Evolutionary conservation across 2,329 filamentous ascomycete genomes (phyloP).

Genomic region (Huntiella savannae): DNA sequence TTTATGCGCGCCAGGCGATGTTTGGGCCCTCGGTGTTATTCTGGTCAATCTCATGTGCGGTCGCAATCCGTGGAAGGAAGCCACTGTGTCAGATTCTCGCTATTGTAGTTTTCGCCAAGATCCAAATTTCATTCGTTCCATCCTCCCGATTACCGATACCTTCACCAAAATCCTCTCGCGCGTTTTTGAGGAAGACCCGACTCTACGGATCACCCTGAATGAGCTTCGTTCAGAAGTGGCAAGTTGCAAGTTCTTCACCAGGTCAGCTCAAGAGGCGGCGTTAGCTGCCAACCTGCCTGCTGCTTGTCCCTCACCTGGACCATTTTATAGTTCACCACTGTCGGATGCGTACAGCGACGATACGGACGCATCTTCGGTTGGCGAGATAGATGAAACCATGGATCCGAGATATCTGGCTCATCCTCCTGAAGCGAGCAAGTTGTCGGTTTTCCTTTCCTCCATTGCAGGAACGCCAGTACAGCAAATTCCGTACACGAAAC

Average conservation of each 20-base stretch:
- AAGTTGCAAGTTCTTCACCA: conserved; percentile 65
- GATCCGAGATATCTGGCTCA: too few species aligned
- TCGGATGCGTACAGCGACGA: too few species aligned
- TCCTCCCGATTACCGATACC: conserved; percentile 76
- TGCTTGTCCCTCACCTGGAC: too few species aligned
- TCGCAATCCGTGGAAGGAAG: conserved; percentile 97
- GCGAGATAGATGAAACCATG: too few species aligned
- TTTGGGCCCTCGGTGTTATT: conserved; percentile 97
- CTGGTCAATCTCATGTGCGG: conserved; percentile 94
- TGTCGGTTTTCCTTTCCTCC: too few species aligned
- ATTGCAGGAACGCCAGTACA: too few species aligned
- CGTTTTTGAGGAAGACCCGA: conserved; percentile 75
- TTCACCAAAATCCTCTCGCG: conserved; percentile 71
- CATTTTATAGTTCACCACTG: too few species aligned
- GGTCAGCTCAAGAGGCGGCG: conserved; percentile 7
- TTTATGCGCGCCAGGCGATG: conserved; percentile 81
- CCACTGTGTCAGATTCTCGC: conserved; percentile 80
- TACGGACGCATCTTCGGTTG: too few species aligned
- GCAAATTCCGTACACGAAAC: too few species aligned
- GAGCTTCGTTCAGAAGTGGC: conserved; percentile 55
- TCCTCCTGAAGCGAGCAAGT: too few species aligned
- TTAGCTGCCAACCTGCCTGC: too few species aligned
- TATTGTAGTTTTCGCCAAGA: conserved; percentile 81
- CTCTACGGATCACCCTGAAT: conserved; percentile 59
- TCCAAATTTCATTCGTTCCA: conserved; percentile 74